Percentiles rank a stretch among this genome's conserved stretches.
Conservation (phyloP, 306 rosid genomes). For the Psophocarpus tetragonolobus region DNA sequence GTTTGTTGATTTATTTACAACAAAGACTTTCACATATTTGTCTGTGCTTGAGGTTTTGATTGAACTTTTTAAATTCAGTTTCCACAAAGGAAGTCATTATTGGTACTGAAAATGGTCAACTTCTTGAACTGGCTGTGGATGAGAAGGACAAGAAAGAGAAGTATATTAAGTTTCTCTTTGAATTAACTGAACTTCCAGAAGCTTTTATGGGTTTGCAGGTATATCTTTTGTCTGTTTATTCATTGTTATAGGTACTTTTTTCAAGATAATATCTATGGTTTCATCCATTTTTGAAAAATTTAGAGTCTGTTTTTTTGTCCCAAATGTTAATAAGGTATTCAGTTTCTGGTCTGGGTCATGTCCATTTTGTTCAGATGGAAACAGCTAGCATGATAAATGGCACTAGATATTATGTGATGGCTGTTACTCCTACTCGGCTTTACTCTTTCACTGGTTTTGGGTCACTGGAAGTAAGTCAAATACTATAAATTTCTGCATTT, state of each 20-base stretch:
- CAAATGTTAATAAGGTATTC: constrained; percentile 19
- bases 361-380: constrained; percentile 76
- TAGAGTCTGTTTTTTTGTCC: neutral
- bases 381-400: constrained; percentile 73
- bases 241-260: constrained; percentile 26
- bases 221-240: constrained; percentile 11
- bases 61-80: constrained; percentile 49
- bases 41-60: constrained; percentile 35
- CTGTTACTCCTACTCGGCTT: constrained; percentile 91
- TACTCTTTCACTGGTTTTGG: constrained; percentile 91
- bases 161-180: constrained; percentile 70
- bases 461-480: constrained; percentile 72
- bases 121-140: constrained; percentile 84
- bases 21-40: neutral
- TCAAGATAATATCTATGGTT: constrained; percentile 19
- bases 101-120: constrained; percentile 87
- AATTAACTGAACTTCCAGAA: constrained; percentile 74
- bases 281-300: neutral
- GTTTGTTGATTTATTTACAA: constrained; percentile 7
- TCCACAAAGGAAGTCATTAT: constrained; percentile 91
- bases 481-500: constrained; percentile 3
- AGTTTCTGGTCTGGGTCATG: constrained; percentile 33
- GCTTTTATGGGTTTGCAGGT: constrained; percentile 92
- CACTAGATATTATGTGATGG: constrained; percentile 92
- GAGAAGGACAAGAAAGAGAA: constrained; percentile 98